A percentile compares a stretch with the other conserved stretches of the same genome.
These are phyloP conservation scores for Cystofilobasidium macerans DNA, from an alignment of 768 basidiomycete genomes.

Conservation along the genomic window DNA sequence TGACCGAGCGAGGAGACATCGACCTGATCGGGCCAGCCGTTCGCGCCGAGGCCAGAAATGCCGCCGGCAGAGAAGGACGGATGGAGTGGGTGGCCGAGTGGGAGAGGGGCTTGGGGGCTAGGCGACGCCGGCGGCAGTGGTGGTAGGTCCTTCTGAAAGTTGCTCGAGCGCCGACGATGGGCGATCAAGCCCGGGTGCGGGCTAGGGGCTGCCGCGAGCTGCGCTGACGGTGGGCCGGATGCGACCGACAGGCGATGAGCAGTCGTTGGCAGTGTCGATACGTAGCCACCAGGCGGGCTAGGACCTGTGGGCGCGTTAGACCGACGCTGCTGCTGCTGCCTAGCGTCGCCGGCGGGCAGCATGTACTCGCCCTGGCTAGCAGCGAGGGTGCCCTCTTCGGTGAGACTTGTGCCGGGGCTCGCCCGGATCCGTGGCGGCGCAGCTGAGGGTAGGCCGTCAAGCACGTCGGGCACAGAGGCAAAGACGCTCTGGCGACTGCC, in stretches of 20 bases:
- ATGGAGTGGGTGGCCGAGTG: not conserved
- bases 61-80: not conserved
- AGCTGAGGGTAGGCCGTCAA: not conserved
- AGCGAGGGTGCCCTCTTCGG: not conserved
- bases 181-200: not conserved
- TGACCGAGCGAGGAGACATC: not conserved
- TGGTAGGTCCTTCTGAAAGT: slow-evolving; percentile 17
- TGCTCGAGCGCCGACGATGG: not conserved
- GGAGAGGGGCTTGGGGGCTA: not conserved
- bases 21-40: not conserved
- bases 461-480: slow-evolving; percentile 3
- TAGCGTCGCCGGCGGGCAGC: not conserved
- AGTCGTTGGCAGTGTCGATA: not conserved
- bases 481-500: slow-evolving; percentile 12
- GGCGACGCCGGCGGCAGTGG: slow-evolving; percentile 12
- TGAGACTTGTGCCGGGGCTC: not conserved
- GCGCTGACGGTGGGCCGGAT: not conserved
- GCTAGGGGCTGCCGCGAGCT: too few relatives aligned
- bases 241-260: not conserved
- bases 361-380: not conserved
- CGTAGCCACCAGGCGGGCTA: not conserved
- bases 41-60: not conserved
- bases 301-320: not conserved
- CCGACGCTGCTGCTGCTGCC: too few relatives aligned
- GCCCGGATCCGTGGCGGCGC: not conserved